These are phyloP conservation scores for Mycena haematopus DNA, from an alignment of 768 basidiomycete species.

Conservation along the genomic window DNA sequence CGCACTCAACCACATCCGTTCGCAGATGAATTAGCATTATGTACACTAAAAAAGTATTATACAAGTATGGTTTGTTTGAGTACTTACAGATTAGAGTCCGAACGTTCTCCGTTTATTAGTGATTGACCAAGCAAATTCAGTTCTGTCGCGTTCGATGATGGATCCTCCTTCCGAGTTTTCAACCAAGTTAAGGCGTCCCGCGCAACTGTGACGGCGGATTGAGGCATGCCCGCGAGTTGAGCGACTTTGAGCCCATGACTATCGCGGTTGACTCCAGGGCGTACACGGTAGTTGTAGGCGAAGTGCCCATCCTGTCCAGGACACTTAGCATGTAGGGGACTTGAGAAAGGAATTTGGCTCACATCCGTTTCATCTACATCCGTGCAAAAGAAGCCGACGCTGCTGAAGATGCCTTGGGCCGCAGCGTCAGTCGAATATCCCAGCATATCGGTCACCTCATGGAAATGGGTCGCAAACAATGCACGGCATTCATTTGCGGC, in stretches of 20 bases:
- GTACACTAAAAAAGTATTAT: constrained; percentile 26
- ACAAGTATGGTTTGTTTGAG: background rate
- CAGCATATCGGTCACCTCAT: constrained; percentile 89
- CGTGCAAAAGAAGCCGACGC: constrained; percentile 88
- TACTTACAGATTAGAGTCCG: background rate
- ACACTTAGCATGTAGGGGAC: constrained; percentile 5
- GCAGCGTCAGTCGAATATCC: constrained; percentile 56
- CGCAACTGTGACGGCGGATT: constrained; percentile 64
- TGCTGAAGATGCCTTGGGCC: constrained; percentile 56
- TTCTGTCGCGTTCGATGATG: constrained; percentile 32
- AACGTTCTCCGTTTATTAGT: constrained; percentile 23
- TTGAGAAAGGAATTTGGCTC: constrained; percentile 35
- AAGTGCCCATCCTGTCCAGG: constrained; percentile 75
- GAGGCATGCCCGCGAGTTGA: constrained; percentile 83
- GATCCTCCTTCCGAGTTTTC: constrained; percentile 34
- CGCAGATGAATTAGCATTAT: constrained; percentile 45
- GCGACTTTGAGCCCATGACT: constrained; percentile 94
- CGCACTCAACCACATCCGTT: constrained; percentile 88
- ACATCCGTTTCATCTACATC: constrained; percentile 83
- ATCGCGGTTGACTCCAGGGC: constrained; percentile 85
- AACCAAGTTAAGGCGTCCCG: constrained; percentile 53
- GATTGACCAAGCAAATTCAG: constrained; percentile 41
- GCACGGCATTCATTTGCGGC: constrained; percentile 76
- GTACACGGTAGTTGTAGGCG: constrained; percentile 81
- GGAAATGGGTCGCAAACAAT: constrained; percentile 99